Evolutionary conservation across 352 stramenopile genomes (phyloP), one percentile per base, ranked within the genome.

Genomic region (Phytophthora pluvialis): DNA sequence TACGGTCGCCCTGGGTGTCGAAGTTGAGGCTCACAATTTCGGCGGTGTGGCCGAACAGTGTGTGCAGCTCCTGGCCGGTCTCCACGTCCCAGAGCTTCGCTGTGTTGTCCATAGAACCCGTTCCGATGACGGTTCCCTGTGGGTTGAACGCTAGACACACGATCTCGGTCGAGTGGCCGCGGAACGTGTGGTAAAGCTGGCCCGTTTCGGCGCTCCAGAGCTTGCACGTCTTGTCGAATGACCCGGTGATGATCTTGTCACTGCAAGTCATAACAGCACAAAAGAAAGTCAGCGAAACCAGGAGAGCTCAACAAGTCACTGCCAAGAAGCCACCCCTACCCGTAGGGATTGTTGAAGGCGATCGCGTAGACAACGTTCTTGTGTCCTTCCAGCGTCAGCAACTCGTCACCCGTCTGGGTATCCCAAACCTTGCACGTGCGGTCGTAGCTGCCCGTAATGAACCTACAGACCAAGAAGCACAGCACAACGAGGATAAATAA

Each of bases 311-410:
- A 13, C 12, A 29, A 28, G 21, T 38, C 25, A 18, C 13, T 25
- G 13, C 25, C 15, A 45, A 21, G 16, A 21, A 36, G 39, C 1
- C 13, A 65, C 47, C n/a, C 47, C n/a, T 32, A 95, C 73, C 95
- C 94, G 66, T 98, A 99, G 15, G 96, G 95, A 61, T 98, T 98
- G 65, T 99, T 99, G 75, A 99, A 99, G 5, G 95, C 94, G 56
- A 99, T 98, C 13, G 93, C 93, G 52, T 98, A 98, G 10, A 98
- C 95, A 1, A 98, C 95, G 72, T 98, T 98, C 68, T 97, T 97
- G 75, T 98, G 95, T 8, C 93, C 94, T 72, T 98, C 94, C 12
- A 98, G 71, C 3, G 91, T 98, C 47, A 98, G 74, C 18, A 98
- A 72, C 75, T 98, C 95, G 53, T 98, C 90, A 28, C 93, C 95